A percentile compares a stretch with the other conserved stretches of the same genome.
Evolutionary conservation across 2,329 filamentous ascomycete species (phyloP).

Genomic region (Cercospora brassicicola): DNA sequence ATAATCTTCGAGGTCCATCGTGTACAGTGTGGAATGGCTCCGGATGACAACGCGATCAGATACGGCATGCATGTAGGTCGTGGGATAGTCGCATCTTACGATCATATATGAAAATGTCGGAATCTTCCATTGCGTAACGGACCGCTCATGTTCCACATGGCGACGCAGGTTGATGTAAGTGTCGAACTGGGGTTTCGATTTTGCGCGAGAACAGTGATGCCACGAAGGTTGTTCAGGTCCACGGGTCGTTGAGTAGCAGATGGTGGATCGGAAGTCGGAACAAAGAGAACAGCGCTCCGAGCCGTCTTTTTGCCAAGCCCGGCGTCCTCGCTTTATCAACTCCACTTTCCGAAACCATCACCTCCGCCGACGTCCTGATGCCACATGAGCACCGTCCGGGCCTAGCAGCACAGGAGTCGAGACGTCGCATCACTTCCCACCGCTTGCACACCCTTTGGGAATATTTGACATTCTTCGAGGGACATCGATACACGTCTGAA

Average conservation of each 20-base stretch:
- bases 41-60: background rate
- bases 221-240: too few species aligned
- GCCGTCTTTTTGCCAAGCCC: background rate
- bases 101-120: background rate
- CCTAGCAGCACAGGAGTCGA: background rate
- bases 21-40: background rate
- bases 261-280: background rate
- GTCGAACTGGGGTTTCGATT: too few species aligned
- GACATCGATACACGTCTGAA: background rate
- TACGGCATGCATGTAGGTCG: background rate
- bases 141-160: too few species aligned
- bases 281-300: background rate
- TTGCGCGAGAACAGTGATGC: too few species aligned
- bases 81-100: background rate
- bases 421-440: background rate
- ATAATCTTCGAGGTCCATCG: background rate
- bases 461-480: background rate
- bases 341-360: background rate
- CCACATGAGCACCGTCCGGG: background rate
- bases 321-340: background rate
- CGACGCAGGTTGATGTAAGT: too few species aligned
- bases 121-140: too few species aligned
- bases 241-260: too few species aligned
- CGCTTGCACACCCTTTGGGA: background rate
- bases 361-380: background rate